phyloP scores from a whole-genome alignment of 2,329 filamentous ascomycete species.

The Bipolaris gigantea region DNA sequence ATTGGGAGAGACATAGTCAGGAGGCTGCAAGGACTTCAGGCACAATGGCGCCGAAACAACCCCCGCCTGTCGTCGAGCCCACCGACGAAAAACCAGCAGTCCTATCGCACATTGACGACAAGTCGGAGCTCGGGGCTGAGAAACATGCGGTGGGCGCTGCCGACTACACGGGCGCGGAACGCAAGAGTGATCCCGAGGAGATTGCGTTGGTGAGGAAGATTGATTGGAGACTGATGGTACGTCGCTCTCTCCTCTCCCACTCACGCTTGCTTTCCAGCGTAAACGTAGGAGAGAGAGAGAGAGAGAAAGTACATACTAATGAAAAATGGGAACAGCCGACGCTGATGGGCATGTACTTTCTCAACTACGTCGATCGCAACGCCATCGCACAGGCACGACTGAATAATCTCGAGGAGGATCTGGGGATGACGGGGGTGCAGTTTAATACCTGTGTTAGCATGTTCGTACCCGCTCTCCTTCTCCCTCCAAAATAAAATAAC shows the following conservation, averaged over 20 bases:
- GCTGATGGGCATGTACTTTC: conserved; percentile 49
- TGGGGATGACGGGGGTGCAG: conserved; percentile 32
- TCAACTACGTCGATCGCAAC: conserved; percentile 57
- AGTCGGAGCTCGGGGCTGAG: conserved; percentile 18
- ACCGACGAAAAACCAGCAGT: conserved; percentile 19
- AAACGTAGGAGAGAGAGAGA: neutral
- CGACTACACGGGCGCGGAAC: conserved; percentile 37
- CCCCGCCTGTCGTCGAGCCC: conserved; percentile 4
- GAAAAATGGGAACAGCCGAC: conserved; percentile 36
- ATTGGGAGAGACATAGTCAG: too few species aligned
- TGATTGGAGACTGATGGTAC: conserved; percentile 37
- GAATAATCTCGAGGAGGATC: conserved; percentile 62
- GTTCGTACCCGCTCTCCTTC: conserved; percentile 5
- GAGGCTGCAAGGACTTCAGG: neutral
- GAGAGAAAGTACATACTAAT: too few species aligned
- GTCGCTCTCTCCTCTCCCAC: too few species aligned
- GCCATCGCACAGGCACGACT: conserved; percentile 67
- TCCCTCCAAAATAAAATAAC: too few species aligned
- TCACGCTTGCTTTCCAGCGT: too few species aligned
- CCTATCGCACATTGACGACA: conserved; percentile 22
- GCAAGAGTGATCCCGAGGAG: conserved; percentile 38
- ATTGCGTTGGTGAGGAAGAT: conserved; percentile 40
- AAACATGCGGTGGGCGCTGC: conserved; percentile 17
- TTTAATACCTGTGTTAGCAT: conserved; percentile 55
- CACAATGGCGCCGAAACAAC: conserved; percentile 11